Evolutionary conservation across 345 rosid genomes (phyloP).

Genomic region (Acer yangbiense): DNA sequence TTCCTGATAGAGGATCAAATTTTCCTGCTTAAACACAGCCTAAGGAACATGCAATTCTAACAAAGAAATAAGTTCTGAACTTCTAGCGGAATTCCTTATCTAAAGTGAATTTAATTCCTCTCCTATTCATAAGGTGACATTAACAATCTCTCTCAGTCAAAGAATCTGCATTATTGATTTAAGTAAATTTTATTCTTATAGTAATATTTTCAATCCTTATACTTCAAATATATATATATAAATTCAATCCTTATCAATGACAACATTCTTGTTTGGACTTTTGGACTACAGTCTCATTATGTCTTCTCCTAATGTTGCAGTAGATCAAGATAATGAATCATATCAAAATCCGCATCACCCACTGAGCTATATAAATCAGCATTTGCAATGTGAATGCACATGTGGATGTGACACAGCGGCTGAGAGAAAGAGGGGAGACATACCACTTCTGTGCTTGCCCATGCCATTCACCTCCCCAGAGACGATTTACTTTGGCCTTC

Average conservation of each 20-base stretch:
- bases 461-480: constrained; percentile 99
- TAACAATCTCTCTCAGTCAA: neutral
- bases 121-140: neutral
- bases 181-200: neutral
- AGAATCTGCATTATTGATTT: neutral
- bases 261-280: neutral
- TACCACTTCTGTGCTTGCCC: constrained; percentile 99
- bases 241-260: neutral
- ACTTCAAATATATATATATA: too few species aligned
- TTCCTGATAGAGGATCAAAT: neutral
- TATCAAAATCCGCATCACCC: neutral
- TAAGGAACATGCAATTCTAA: neutral
- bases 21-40: neutral
- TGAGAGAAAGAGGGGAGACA: constrained; percentile 17
- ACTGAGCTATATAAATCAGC: constrained; percentile 4
- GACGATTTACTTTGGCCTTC: constrained; percentile 93
- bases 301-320: neutral
- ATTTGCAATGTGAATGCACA: neutral
- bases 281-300: neutral
- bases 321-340: neutral
- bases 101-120: neutral
- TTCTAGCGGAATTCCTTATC: neutral
- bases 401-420: neutral
- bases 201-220: neutral
- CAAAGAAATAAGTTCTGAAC: neutral